phyloP scores from a whole-genome alignment of 352 stramenopile species.

The Pythium diclinum region DNA sequence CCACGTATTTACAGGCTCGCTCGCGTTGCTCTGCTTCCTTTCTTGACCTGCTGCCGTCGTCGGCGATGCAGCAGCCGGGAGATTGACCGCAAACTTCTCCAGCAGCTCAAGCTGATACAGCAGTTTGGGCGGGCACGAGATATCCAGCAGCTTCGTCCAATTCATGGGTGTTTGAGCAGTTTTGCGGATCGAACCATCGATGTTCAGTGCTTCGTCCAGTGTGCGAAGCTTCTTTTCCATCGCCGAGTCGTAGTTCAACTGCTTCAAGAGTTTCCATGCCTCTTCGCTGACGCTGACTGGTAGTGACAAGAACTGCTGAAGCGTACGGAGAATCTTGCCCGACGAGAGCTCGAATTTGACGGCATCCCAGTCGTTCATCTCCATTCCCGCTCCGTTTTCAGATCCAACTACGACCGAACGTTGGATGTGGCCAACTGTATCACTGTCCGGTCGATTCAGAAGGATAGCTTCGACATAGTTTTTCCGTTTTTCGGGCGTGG shows the following conservation, averaged over 20 bases:
- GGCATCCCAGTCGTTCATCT: conserved; percentile 60
- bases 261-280: conserved; percentile 58
- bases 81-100: conserved; percentile 18
- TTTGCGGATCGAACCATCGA: conserved; percentile 65
- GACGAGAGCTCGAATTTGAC: conserved; percentile 63
- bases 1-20: conserved; percentile 38
- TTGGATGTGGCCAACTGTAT: conserved; percentile 36
- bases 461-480: conserved; percentile 36
- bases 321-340: conserved; percentile 23
- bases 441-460: conserved; percentile 33
- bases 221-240: conserved; percentile 77
- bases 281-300: conserved; percentile 55
- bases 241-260: conserved; percentile 51
- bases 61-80: not conserved
- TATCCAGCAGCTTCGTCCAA: conserved; percentile 61
- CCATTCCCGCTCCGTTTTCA: conserved; percentile 28
- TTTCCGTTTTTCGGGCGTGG: conserved; percentile 28
- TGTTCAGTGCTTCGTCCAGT: conserved; percentile 56
- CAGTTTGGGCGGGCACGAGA: conserved; percentile 46
- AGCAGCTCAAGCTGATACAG: conserved; percentile 30
- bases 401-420: conserved; percentile 16
- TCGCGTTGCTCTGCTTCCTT: not conserved
- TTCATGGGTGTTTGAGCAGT: conserved; percentile 36
- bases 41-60: not conserved
- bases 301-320: conserved; percentile 55